Base-by-base conservation (phyloP, 2,329 filamentous ascomycete species). In the Juglanconis oblonga region DNA sequence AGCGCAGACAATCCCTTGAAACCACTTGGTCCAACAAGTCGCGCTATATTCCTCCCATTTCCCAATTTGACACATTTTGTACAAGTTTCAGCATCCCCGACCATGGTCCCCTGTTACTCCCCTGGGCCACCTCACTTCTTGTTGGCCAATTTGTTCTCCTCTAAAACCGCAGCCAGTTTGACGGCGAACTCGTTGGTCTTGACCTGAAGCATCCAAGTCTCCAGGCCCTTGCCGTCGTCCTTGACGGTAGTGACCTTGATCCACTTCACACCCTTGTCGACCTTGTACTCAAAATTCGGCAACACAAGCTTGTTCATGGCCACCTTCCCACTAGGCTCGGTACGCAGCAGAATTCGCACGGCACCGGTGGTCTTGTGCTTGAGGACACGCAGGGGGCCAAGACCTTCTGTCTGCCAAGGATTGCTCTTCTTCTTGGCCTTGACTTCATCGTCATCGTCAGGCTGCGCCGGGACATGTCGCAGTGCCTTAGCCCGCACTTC, bases 261-360 rank as follows among this genome's bases (percentile, higher is more conserved):
- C 61, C 83, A 86, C 73, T 87, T 89, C 51, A 71, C 79, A 32
- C 69, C 70, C 10, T 78, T 77, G 33, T 81, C 79, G 6, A 80
- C 76, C 67, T 83, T 83, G 76, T 92, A 93, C 5, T 79, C 78
- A 55, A 87, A 74, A n/a, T 81, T 77, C 2, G 84, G 76, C 38
- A 91, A 73, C 52, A 93, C 73, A 24, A 79, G 73, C 66, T 87
- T 84, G 75, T 96, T 96, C 68, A 96, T 76, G 3, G 89, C 82
- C 51, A 94, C 79, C 44, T 88, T 84, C 14, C 91, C 91, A 64
- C 87, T 83, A 0, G 90, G 90, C 64, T 92, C 89, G n/a, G 85
- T 85, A 53, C 91, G 86, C 63, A 93, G 76, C 24, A 96, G 75
- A 50, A 95, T 76, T 45, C 91, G 85, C 4, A 87, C 82, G 33